phyloP scores from a whole-genome alignment of 495 filamentous ascomycete genomes.

The Platismatia glauca region DNA sequence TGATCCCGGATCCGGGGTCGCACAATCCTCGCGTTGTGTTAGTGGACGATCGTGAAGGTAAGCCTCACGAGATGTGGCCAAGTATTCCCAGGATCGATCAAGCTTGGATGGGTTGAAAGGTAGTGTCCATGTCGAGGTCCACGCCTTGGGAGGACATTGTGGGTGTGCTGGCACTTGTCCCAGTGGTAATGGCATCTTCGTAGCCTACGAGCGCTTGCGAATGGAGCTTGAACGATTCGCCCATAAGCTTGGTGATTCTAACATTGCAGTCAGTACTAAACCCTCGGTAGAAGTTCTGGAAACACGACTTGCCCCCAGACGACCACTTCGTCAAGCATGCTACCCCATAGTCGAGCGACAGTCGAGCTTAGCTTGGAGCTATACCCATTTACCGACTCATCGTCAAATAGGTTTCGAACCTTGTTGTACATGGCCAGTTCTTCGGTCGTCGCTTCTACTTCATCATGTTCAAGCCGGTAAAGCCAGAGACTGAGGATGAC shows the following conservation, averaged over 20 bases:
- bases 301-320: slow-evolving; percentile 77
- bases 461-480: slow-evolving; percentile 97
- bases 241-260: slow-evolving; percentile 96
- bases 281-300: slow-evolving; percentile 13
- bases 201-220: slow-evolving; percentile 89
- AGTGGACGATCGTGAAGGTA: background rate
- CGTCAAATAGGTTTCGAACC: slow-evolving; percentile 84
- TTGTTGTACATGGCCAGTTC: slow-evolving; percentile 94
- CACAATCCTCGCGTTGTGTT: background rate
- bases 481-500: slow-evolving; percentile 98
- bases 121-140: slow-evolving; percentile 23
- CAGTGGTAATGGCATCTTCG: slow-evolving; percentile 56
- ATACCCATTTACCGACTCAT: slow-evolving; percentile 71
- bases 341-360: slow-evolving; percentile 92
- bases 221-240: slow-evolving; percentile 95
- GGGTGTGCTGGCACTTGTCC: slow-evolving; percentile 22
- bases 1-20: background rate
- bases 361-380: slow-evolving; percentile 78
- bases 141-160: slow-evolving; percentile 25
- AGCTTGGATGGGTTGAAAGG: slow-evolving; percentile 18
- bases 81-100: background rate
- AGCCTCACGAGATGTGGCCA: background rate
- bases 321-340: slow-evolving; percentile 96
- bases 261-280: slow-evolving; percentile 38
- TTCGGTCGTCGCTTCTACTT: slow-evolving; percentile 84